Evolutionary conservation across 805 yeast genomes (phyloP), one percentile per base, ranked within the genome.

Genomic region (Brettanomyces anomalus): DNA sequence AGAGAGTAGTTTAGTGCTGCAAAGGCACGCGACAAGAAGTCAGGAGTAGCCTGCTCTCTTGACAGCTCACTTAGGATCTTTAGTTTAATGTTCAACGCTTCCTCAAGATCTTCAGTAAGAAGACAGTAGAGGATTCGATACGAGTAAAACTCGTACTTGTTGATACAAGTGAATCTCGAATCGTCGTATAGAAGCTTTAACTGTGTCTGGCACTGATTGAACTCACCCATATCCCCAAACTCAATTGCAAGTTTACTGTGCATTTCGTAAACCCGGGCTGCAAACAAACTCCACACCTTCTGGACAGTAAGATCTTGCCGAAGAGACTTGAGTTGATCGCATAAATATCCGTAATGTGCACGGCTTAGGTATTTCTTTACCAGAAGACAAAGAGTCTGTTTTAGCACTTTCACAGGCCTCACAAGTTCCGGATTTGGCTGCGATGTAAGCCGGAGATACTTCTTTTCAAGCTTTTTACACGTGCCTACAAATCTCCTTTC

Each of bases 241-340:
- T 79, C 83, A 33, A 90, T 71, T 0, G 97, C 95, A n/a, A 89
- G 67, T 39, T 88, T 75, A 4, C 93, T 93, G 61, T 90, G 95
- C 3, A 79, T 72, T 60, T 87, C 93, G 60, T 93, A 90, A 0
- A 87, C 95, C 43, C 65, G 56, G 5, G 87, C 75, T 0, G 96
- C 76, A 56, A 93, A 85, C 36, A 74, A 79, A 54, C 78, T 78
- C 53, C 81, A 81, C 36, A 90, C 80, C 55, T 84, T 84, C 63
- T 90, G 98, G 8, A 90, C 97, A 3, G 94, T 85, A 49, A 90
- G 64, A 63, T 90, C 98, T 62, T 90, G 98, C 52, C 98, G 71
- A 46, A 93, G 72, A 0, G 97, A 85, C 62, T 89, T 90, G 56
- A 90, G 76, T 62, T 90, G 98, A 59, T 86, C 93, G 56, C 90